phyloP scores from a whole-genome alignment of 768 basidiomycete genomes.

The Boletellus emodensis region DNA sequence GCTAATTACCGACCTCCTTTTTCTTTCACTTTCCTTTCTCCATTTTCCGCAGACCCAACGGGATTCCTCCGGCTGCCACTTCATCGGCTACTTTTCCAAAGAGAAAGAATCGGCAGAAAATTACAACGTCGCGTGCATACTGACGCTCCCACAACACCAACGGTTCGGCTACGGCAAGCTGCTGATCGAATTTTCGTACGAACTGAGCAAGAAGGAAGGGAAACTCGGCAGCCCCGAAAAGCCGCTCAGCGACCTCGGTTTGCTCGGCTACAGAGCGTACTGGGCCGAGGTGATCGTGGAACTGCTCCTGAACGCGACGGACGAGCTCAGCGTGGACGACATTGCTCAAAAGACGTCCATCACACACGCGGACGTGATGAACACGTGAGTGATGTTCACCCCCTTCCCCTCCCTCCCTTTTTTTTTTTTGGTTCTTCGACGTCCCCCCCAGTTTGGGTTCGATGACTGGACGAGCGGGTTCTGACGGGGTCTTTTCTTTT shows the following conservation, averaged over 20 bases:
- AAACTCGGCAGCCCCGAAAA: constrained; percentile 98
- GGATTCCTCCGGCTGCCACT: constrained; percentile 87
- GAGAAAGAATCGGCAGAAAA: constrained; percentile 98
- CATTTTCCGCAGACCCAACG: constrained; percentile 55
- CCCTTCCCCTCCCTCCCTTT: neutral
- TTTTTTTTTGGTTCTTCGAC: neutral
- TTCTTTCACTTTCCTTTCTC: no score
- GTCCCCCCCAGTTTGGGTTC: no score
- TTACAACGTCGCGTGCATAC: constrained; percentile 98
- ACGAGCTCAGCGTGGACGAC: constrained; percentile 91
- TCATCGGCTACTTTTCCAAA: constrained; percentile 98
- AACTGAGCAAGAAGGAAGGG: constrained; percentile 92
- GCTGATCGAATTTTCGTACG: constrained; percentile 97
- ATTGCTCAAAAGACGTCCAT: constrained; percentile 95
- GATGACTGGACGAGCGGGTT: no score
- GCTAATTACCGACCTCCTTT: constrained; percentile 6
- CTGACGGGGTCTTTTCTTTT: no score
- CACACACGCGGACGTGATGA: constrained; percentile 95
- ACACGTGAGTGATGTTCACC: constrained; percentile 69
- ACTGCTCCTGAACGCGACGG: constrained; percentile 62
- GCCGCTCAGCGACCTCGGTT: constrained; percentile 89
- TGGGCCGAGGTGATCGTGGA: constrained; percentile 98
- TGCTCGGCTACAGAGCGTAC: constrained; percentile 91
- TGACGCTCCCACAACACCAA: constrained; percentile 98
- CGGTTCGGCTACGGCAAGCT: constrained; percentile 93